Percentiles rank a stretch among this genome's conserved stretches.
These are phyloP conservation scores for Phytopythium delawarense DNA, from an alignment of 352 stramenopile species.

Conservation along the genomic window DNA sequence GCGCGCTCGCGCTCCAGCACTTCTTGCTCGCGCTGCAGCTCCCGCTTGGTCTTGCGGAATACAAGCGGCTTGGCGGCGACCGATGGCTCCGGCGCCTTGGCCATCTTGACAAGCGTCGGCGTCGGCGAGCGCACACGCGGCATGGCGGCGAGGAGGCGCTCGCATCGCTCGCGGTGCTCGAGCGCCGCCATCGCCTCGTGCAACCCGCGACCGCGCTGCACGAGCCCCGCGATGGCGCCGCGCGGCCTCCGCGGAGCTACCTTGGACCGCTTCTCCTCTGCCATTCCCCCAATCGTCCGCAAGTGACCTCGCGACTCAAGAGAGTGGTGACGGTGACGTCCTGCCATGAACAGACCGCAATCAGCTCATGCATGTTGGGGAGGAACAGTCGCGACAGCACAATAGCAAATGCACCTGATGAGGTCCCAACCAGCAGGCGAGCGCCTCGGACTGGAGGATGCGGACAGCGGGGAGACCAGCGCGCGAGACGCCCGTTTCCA, in stretches of 20 bases:
- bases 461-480: not conserved
- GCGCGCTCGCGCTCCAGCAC: slow-evolving; percentile 15
- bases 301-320: not conserved
- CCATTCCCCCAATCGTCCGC: slow-evolving; percentile 5
- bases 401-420: not conserved
- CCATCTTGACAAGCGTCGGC: not conserved
- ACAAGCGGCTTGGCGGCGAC: slow-evolving; percentile 27
- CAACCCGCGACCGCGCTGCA: slow-evolving; percentile 33
- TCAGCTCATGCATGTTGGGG: not conserved
- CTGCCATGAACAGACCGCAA: not conserved
- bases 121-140: slow-evolving; percentile 12
- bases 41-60: slow-evolving; percentile 54
- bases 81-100: not conserved
- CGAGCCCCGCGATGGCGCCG: slow-evolving; percentile 23
- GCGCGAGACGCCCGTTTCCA: slow-evolving; percentile 22
- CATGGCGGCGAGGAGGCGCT: slow-evolving; percentile 14
- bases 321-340: not conserved
- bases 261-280: slow-evolving; percentile 29
- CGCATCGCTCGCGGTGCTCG: slow-evolving; percentile 35
- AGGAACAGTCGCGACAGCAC: not conserved
- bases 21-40: slow-evolving; percentile 41
- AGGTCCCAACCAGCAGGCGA: not conserved
- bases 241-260: slow-evolving; percentile 30
- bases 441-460: not conserved
- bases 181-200: slow-evolving; percentile 26